Percentiles rank a stretch among this genome's conserved stretches.
Evolutionary conservation across 345 rosid genomes (phyloP).

Genomic region (Combretum micranthum): DNA sequence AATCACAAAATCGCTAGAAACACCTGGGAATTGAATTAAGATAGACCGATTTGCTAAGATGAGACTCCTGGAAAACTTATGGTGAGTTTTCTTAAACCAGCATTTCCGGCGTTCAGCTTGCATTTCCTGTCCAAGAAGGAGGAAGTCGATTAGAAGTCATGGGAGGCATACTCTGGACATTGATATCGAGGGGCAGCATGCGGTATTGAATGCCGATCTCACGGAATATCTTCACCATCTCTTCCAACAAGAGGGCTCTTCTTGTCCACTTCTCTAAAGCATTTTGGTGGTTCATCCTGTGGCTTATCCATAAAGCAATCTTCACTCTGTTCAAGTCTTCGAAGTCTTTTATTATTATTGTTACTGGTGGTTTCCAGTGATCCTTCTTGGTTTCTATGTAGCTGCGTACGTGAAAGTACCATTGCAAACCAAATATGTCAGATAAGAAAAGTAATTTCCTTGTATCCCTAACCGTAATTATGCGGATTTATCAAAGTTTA

Average conservation of each 20-base stretch:
- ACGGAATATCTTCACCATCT: slow-evolving; percentile 50
- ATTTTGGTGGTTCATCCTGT: slow-evolving; percentile 66
- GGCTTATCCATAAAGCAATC: slow-evolving; percentile 61
- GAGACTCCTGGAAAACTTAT: background rate
- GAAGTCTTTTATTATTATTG: slow-evolving; percentile 41
- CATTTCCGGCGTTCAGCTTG: background rate
- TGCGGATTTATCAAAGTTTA: too few relatives aligned
- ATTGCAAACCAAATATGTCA: too few relatives aligned
- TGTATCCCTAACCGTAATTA: too few relatives aligned
- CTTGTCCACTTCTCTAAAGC: slow-evolving; percentile 51
- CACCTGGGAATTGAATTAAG: too few relatives aligned
- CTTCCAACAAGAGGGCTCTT: slow-evolving; percentile 55
- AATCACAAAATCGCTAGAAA: too few relatives aligned
- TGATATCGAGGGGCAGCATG: slow-evolving; percentile 60
- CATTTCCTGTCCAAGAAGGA: slow-evolving; percentile 14
- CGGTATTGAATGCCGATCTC: slow-evolving; percentile 75
- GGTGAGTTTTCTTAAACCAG: background rate
- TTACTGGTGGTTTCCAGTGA: slow-evolving; percentile 64
- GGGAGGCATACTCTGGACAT: slow-evolving; percentile 39
- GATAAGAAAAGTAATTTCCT: background rate
- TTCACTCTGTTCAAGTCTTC: slow-evolving; percentile 38
- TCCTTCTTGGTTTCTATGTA: slow-evolving; percentile 61
- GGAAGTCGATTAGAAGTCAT: slow-evolving; percentile 36
- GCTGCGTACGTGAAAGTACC: slow-evolving; percentile 19
- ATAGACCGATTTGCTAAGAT: too few relatives aligned